These are phyloP conservation scores for Fusarium pseudonygamai DNA, from an alignment of 2,329 filamentous ascomycete genomes.

Conservation along the genomic window DNA sequence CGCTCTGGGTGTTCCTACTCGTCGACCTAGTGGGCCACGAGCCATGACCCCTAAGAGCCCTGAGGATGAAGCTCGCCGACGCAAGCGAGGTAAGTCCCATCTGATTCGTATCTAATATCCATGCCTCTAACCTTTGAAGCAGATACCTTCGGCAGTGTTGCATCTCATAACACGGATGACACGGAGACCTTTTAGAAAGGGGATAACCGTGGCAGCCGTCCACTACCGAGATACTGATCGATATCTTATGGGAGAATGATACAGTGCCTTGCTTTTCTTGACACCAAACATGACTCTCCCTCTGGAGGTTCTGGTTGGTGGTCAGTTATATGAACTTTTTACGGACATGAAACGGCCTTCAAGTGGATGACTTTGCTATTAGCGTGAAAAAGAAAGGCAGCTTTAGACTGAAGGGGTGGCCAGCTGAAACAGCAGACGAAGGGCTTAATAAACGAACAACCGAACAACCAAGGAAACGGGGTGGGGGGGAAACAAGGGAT, in stretches of 20 bases:
- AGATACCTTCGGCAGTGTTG: conserved; percentile 51
- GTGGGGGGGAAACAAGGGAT: not conserved
- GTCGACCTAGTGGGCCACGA: conserved; percentile 66
- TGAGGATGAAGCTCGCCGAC: conserved; percentile 58
- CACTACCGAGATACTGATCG: conserved; percentile 9
- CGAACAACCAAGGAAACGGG: conserved; percentile 15
- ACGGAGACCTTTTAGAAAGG: conserved; percentile 50
- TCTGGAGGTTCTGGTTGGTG: not conserved
- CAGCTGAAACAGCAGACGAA: conserved; percentile 14
- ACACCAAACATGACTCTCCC: conserved; percentile 2
- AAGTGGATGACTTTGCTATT: conserved; percentile 20
- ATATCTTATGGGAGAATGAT: conserved; percentile 5
- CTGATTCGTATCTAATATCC: not conserved
- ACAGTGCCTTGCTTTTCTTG: conserved; percentile 3
- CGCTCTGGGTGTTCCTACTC: conserved; percentile 60
- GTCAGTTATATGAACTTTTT: conserved; percentile 21
- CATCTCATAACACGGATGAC: conserved; percentile 49
- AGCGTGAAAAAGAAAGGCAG: conserved; percentile 8
- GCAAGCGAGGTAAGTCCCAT: conserved; percentile 64
- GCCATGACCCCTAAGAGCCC: conserved; percentile 69
- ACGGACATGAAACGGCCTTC: conserved; percentile 14
- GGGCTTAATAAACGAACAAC: conserved; percentile 26
- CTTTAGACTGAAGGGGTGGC: conserved; percentile 32
- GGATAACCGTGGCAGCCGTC: not conserved
- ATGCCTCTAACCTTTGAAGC: conserved; percentile 30